These are phyloP conservation scores for Dacryopinax spathularia DNA, from an alignment of 768 basidiomycete species.

Conservation along the genomic window DNA sequence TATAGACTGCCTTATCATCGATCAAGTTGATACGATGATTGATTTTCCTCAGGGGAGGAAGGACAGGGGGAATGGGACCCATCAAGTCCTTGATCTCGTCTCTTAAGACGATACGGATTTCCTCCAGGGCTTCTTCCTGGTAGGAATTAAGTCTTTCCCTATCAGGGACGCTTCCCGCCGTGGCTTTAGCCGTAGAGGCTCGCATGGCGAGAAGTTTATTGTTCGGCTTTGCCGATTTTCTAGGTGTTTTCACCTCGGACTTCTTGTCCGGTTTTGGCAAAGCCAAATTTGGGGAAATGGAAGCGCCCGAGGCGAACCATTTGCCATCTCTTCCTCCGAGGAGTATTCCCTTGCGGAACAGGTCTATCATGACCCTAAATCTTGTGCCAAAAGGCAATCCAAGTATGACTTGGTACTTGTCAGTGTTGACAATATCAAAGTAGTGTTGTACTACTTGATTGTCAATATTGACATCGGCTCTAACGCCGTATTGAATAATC, in stretches of 20 bases:
- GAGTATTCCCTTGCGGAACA: background rate
- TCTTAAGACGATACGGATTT: background rate
- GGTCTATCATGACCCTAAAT: background rate
- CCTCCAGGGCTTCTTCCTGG: too few species aligned
- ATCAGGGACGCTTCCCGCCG: too few species aligned
- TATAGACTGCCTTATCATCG: slow-evolving; percentile 23
- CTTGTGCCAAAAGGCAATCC: background rate
- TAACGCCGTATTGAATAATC: background rate
- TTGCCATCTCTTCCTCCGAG: too few species aligned
- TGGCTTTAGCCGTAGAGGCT: too few species aligned
- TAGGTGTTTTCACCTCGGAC: background rate
- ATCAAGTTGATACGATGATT: slow-evolving; percentile 32
- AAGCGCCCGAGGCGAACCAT: background rate
- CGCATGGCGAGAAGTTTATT: too few species aligned
- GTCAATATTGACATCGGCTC: background rate
- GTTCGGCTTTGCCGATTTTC: background rate
- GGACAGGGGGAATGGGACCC: too few species aligned
- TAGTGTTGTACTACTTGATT: background rate
- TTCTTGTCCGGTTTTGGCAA: background rate
- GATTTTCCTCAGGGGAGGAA: slow-evolving; percentile 28
- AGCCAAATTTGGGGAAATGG: too few species aligned
- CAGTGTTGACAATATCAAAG: background rate
- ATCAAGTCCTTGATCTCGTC: too few species aligned
- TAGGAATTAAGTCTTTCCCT: too few species aligned
- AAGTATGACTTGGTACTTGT: background rate